Base-by-base conservation (phyloP, 371 early-diverging fungal species). In the Actinomucor elegans region DNA sequence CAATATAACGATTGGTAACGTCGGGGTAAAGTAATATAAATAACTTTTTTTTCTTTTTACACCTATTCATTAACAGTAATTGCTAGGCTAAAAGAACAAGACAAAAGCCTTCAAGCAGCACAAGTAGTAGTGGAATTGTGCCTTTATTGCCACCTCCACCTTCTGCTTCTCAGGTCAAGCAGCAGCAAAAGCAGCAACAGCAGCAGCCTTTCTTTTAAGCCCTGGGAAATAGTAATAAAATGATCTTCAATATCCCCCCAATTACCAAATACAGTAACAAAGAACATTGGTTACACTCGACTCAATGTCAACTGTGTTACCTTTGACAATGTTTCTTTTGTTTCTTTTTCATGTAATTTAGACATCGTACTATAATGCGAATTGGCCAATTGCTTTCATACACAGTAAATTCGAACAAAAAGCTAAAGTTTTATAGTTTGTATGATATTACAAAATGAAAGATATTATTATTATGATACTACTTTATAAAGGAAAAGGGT, bases 1-100 rank as follows among this genome's bases (percentile, higher is more conserved):
- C 47, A 86, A 74, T 42, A 86, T 93, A 56, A 86, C 78, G 15
- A 80, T 95, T 55, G 89, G 87, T 28, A 70, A 70, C n/a, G 80
- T 85, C 17, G 78, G 77, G 8, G 75, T 71, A 73, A 61, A 52
- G 52, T 18, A 4, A 10, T 26, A 4, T 26, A 11, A 4, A 10
- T 8, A 5, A 20, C 3, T 4, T 18, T 26, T 41, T 9, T 26
- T 41, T 8, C 26, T 41, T 41, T 41, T 41, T 14, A 23, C 41
- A n/a, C n/a, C n/a, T n/a, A 29, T 32, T 18, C 27, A 42, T 42
- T 42, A 24, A 33, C 21, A 34, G 23, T 51, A 23, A 31, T 48
- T 28, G 17, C 37, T 44, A 64, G 66, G 47, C 65, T 4, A 65
- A 66, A 52, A 65, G 69, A 52, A 57, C 63, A 28, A 61, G 65